These are phyloP conservation scores for Corylus americana DNA, from an alignment of 306 rosid species.

Conservation along the genomic window DNA sequence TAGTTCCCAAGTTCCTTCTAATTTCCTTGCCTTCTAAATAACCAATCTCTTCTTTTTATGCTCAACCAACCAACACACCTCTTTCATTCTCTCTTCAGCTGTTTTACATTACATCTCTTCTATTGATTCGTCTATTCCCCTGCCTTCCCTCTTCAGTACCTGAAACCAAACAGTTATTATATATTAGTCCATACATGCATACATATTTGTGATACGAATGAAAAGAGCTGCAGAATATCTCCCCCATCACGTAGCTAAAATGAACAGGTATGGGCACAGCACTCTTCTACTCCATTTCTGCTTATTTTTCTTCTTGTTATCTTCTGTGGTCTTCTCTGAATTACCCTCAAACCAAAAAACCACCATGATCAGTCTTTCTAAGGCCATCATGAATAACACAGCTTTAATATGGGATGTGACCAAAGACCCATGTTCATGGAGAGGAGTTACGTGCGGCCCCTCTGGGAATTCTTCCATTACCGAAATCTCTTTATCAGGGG, in stretches of 20 bases:
- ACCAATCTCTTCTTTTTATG: not conserved
- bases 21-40: slow-evolving; percentile 1
- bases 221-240: slow-evolving; percentile 5
- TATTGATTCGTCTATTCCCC: not conserved
- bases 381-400: not conserved
- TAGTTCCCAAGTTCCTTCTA: not conserved
- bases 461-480: slow-evolving; percentile 31
- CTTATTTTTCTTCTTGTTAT: slow-evolving; percentile 32
- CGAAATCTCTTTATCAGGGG: slow-evolving; percentile 36
- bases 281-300: slow-evolving; percentile 21
- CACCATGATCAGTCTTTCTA: slow-evolving; percentile 44
- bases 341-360: slow-evolving; percentile 50
- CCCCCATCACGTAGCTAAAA: slow-evolving; percentile 21
- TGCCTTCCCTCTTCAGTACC: slow-evolving; percentile 12
- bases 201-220: not conserved
- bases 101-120: not conserved
- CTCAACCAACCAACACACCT: not conserved
- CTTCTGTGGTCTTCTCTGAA: slow-evolving; percentile 45
- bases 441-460: slow-evolving; percentile 51
- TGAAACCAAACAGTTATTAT: slow-evolving; percentile 15
- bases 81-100: not conserved
- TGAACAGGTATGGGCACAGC: slow-evolving; percentile 42
- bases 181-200: not conserved
- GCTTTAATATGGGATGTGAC: slow-evolving; percentile 32
- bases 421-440: slow-evolving; percentile 57